These are phyloP conservation scores for Russula ochroleuca DNA, from an alignment of 768 basidiomycete species.

Conservation along the genomic window DNA sequence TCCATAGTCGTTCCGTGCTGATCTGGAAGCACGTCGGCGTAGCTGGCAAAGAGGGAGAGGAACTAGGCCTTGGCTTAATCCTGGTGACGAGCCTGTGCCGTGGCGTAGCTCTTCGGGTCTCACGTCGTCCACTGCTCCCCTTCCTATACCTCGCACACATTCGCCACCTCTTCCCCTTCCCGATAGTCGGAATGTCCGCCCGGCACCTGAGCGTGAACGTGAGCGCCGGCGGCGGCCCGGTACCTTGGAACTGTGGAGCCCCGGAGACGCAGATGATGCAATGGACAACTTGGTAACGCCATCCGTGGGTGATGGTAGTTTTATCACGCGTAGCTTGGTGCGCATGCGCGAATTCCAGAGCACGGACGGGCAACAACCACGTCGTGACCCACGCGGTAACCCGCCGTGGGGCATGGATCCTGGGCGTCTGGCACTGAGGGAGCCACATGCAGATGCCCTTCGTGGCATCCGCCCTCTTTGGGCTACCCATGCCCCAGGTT, in stretches of 20 bases:
- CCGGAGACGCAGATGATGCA: conserved; percentile 15
- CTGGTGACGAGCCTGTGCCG: conserved; percentile 4
- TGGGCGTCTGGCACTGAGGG: conserved; percentile 9
- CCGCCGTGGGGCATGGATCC: conserved; percentile 12
- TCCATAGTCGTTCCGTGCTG: conserved; percentile 17
- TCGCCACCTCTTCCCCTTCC: conserved; percentile 12
- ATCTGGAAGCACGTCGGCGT: conserved; percentile 17
- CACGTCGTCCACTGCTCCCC: conserved; percentile 9
- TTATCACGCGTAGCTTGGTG: conserved; percentile 9
- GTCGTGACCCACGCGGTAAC: conserved; percentile 8
- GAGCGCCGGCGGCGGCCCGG: conserved; percentile 12
- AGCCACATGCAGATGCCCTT: conserved; percentile 20
- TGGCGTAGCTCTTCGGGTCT: conserved; percentile 14
- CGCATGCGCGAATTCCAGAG: conserved; percentile 15
- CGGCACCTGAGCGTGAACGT: conserved; percentile 10
- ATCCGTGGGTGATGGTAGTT: neutral
- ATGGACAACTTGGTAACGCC: neutral
- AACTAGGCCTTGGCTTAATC: conserved; percentile 4
- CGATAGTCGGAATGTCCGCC: conserved; percentile 12
- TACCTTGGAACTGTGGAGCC: conserved; percentile 9
- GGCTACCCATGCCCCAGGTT: conserved; percentile 10
- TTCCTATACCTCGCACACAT: conserved; percentile 21
- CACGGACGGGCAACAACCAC: conserved; percentile 9
- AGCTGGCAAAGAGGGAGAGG: conserved; percentile 20
- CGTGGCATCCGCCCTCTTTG: conserved; percentile 20